Evolutionary conservation across 2,329 filamentous ascomycete genomes (phyloP).

Genomic region (Colletotrichum sp.): DNA sequence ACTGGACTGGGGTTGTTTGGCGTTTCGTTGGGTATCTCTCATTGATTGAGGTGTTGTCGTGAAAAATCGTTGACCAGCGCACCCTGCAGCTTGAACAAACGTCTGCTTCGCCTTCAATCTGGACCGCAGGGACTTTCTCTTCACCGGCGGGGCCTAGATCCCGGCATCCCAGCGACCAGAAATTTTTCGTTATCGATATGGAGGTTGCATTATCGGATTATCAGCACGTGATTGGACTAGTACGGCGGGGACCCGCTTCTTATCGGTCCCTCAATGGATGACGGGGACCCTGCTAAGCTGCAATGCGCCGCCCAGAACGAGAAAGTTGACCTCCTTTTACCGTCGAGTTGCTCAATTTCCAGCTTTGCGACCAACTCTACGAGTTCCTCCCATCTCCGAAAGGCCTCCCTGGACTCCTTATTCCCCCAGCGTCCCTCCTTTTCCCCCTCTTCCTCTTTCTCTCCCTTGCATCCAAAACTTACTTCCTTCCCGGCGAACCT

Average conservation of each 20-base stretch:
- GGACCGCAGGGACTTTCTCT: background rate
- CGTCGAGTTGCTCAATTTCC: background rate
- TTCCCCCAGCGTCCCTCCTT: background rate
- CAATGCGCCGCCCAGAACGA: background rate
- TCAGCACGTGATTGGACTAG: constrained; percentile 5
- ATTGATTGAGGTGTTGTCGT: background rate
- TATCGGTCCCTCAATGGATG: constrained; percentile 6
- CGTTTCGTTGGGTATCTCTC: background rate
- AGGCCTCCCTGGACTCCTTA: background rate
- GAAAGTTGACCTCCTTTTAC: constrained; percentile 19
- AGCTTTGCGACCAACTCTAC: background rate
- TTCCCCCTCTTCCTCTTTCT: background rate
- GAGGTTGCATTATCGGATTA: background rate
- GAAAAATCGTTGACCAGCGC: background rate
- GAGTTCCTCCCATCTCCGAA: background rate
- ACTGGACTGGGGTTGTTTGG: background rate
- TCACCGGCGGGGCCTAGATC: constrained; percentile 8
- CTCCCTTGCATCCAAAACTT: constrained; percentile 4
- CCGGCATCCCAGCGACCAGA: background rate
- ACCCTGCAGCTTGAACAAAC: background rate
- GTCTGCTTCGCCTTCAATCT: background rate
- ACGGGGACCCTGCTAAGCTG: constrained; percentile 3
- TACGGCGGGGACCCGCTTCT: background rate
- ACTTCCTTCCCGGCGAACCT: background rate
- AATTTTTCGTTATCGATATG: constrained; percentile 15